Base-by-base conservation (phyloP, 148 eudicot species). In the Agrostemma githago region DNA sequence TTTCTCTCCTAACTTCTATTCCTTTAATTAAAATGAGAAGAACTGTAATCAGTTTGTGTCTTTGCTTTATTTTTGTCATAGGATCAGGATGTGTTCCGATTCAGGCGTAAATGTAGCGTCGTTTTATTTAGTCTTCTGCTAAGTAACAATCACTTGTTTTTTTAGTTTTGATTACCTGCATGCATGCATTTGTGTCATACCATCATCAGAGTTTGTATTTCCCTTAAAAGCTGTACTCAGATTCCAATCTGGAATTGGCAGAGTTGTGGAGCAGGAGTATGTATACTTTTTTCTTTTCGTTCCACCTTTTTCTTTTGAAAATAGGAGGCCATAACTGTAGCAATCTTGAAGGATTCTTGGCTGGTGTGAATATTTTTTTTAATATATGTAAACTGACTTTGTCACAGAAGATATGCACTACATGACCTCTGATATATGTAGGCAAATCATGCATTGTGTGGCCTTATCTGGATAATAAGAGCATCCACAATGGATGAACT, bases 1-100 rank as follows among this genome's bases (percentile, higher is more conserved):
- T 62, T 73, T 84, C 70, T 87, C 85, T 77, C 78, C 85, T 41
- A 58, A 53, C 56, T 57, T 75, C 42, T 73, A 77, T 63, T 61
- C 79, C 58, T 82, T 78, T 34, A 61, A 73, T 19, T 80, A 71
- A 82, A 21, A 54, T 37, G 34, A 4, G 14, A 41, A 54, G 26
- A 8, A 0, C 51, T 61, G 11, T 58, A 7, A 43, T 4, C n/a
- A n/a, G 60, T 4, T 12, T 51, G 38, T 4, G 43, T 77, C 62
- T 6, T 8, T 3, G 16, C 44, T 54, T 6, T 20, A n/a, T 20
- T 61, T 20, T 61, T 6, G 3, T 20, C 64, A 61, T 20, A 61
- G 64, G 37, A 61, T 37, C 19, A 61, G 64, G 37, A 61, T 37
- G 37, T 37, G 66, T 62, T 62, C 42, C 66, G 12, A 26, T 19